phyloP scores from a whole-genome alignment of 805 yeast genomes.

The Nematodospora valgi region DNA sequence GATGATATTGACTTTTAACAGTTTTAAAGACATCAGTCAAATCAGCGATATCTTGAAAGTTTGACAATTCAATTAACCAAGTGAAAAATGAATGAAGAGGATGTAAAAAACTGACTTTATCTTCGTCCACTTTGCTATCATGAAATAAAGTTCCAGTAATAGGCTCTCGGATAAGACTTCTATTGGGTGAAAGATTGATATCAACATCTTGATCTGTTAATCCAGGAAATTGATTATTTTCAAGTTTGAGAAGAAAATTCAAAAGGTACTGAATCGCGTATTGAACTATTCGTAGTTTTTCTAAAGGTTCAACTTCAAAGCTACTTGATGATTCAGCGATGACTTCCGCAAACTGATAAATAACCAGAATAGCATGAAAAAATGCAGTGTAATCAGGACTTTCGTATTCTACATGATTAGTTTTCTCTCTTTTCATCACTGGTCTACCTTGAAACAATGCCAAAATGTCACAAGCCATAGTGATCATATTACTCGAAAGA shows the following conservation, averaged over 20 bases:
- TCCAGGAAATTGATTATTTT: slow-evolving; percentile 25
- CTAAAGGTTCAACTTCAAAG: slow-evolving; percentile 5
- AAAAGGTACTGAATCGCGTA: slow-evolving; percentile 30
- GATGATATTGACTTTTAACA: neutral
- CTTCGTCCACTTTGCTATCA: slow-evolving; percentile 28
- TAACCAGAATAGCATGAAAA: slow-evolving; percentile 65
- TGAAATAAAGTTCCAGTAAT: slow-evolving; percentile 20
- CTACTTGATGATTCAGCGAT: slow-evolving; percentile 28
- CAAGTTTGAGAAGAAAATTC: slow-evolving; percentile 26
- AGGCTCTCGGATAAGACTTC: slow-evolving; percentile 18
- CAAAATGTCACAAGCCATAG: slow-evolving; percentile 62
- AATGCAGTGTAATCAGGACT: slow-evolving; percentile 74
- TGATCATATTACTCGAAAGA: slow-evolving; percentile 43
- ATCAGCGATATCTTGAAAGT: slow-evolving; percentile 20
- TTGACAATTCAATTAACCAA: slow-evolving; percentile 61
- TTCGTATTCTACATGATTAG: slow-evolving; percentile 87
- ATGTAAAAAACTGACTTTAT: slow-evolving; percentile 67
- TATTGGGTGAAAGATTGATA: slow-evolving; percentile 15
- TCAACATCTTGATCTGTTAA: slow-evolving; percentile 25
- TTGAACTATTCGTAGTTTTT: slow-evolving; percentile 15
- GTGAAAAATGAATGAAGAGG: slow-evolving; percentile 75
- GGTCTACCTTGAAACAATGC: slow-evolving; percentile 76
- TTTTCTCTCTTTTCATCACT: slow-evolving; percentile 67
- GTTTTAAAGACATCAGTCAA: slow-evolving; percentile 18
- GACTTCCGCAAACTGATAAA: slow-evolving; percentile 58